These are phyloP conservation scores for Cytospora schulzeri DNA, from an alignment of 2,329 filamentous ascomycete species.

Conservation along the genomic window DNA sequence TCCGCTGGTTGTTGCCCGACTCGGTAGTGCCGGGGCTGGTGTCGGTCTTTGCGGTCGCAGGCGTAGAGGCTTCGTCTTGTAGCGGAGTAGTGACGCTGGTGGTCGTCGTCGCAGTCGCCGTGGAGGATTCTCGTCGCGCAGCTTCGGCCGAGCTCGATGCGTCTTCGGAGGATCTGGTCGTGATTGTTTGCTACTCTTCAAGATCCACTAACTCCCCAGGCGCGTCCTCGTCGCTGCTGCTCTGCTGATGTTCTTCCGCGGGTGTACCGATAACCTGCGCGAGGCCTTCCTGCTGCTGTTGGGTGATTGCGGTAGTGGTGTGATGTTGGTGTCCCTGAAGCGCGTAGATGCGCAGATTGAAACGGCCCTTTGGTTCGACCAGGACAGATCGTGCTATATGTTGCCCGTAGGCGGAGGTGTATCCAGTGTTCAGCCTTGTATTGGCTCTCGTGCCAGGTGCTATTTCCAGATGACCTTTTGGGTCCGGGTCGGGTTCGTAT, in stretches of 20 bases:
- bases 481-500: neutral
- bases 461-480: neutral
- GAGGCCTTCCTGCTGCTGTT: neutral
- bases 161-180: neutral
- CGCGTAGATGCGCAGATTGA: neutral
- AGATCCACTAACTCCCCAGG: neutral
- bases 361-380: neutral
- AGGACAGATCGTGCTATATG: neutral
- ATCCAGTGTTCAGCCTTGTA: neutral
- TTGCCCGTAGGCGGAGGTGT: neutral
- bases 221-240: slow-evolving; percentile 3
- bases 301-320: neutral
- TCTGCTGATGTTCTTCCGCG: neutral
- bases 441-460: neutral
- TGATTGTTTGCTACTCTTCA: neutral
- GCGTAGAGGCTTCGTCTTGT: neutral
- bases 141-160: neutral
- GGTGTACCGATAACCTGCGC: neutral
- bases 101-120: neutral
- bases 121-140: neutral
- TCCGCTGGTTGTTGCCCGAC: neutral
- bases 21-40: neutral
- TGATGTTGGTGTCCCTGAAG: neutral
- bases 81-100: neutral
- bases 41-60: neutral